phyloP scores from a whole-genome alignment of 2,329 filamentous ascomycete species.

The Sarocladiaceae sp. region DNA sequence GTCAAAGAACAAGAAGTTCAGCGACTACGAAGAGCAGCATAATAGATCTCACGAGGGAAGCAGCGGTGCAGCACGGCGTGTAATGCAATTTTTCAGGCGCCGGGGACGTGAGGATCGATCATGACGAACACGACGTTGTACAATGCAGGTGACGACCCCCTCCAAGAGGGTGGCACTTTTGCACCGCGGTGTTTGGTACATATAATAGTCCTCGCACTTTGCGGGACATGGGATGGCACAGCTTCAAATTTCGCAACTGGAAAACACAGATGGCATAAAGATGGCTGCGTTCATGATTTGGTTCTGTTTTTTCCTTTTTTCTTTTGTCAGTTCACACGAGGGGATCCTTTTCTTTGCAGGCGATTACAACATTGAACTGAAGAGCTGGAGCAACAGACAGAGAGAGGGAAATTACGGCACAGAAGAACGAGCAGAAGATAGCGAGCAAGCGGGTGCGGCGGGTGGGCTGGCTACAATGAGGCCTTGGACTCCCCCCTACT shows the following conservation, averaged over 20 bases:
- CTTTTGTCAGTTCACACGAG: slow-evolving; percentile 7
- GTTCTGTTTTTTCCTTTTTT: slow-evolving; percentile 9
- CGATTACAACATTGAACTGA: not conserved
- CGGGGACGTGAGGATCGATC: slow-evolving; percentile 56
- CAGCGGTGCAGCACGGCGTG: slow-evolving; percentile 80
- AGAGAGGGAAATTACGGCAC: not conserved
- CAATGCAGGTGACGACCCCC: slow-evolving; percentile 1
- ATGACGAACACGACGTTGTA: slow-evolving; percentile 12
- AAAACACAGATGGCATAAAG: slow-evolving; percentile 2
- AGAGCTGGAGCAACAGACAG: not conserved
- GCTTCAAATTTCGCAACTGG: slow-evolving; percentile 1
- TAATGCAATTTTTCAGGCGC: slow-evolving; percentile 97
- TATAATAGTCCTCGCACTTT: not conserved
- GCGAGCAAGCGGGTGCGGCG: not conserved
- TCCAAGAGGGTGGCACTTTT: not conserved
- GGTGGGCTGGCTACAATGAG: not conserved
- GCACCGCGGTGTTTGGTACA: not conserved
- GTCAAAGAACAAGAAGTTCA: slow-evolving; percentile 85
- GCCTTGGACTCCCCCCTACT: not conserved
- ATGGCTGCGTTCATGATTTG: slow-evolving; percentile 3
- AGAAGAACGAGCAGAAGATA: not conserved
- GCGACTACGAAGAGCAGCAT: slow-evolving; percentile 72
- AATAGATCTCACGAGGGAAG: slow-evolving; percentile 68
- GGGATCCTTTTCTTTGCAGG: not conserved
- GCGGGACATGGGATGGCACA: slow-evolving; percentile 5